Base-by-base conservation (phyloP, 306 rosid genomes). In the Comarum palustre region DNA sequence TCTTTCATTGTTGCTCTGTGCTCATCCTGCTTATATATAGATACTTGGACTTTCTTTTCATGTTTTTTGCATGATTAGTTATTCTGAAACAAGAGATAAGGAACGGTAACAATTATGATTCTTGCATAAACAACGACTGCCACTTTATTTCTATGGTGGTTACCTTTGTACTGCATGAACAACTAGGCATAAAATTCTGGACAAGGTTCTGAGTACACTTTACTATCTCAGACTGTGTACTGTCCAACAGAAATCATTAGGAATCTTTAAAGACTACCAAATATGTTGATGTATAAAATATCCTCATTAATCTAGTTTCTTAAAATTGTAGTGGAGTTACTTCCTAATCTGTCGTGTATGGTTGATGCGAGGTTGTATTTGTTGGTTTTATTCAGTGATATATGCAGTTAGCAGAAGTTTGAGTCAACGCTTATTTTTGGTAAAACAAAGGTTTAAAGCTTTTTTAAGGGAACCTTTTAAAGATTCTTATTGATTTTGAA, bases 1-100 rank as follows among this genome's bases (percentile, higher is more conserved):
- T 32, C 19, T 32, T 32, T 51, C 61, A 34, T 47, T 68, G 46
- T 60, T 62, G 59, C 59, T 59, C 47, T 50, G 32, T 66, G 68
- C 62, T 24, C 63, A 25, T 29, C 38, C 38, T 54, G 68, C 24
- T n/a, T 22, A 13, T 60, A n/a, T 8, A 46, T 46, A 50, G 41
- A 48, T 69, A 5, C 20, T 20, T 3, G 6, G 10, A 20, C 20
- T 9, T 19, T 69, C 46, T 69, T 17, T 50, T 16, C 12, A 2
- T 32, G 3, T 46, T 69, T 3, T 13, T 2, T 69, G 43, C 42
- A 11, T 34, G 32, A 69, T 47, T 10, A 51, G 31, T 36, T 52
- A 22, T 52, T 54, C 48, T 50, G 50, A 47, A 45, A 27, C 25
- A 67, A 25, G 38, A 67, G 41, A 13, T 45, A 15, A 43, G n/a